Evolutionary conservation across 257 asterid genomes (phyloP).

Genomic region (Echites panduratus): DNA sequence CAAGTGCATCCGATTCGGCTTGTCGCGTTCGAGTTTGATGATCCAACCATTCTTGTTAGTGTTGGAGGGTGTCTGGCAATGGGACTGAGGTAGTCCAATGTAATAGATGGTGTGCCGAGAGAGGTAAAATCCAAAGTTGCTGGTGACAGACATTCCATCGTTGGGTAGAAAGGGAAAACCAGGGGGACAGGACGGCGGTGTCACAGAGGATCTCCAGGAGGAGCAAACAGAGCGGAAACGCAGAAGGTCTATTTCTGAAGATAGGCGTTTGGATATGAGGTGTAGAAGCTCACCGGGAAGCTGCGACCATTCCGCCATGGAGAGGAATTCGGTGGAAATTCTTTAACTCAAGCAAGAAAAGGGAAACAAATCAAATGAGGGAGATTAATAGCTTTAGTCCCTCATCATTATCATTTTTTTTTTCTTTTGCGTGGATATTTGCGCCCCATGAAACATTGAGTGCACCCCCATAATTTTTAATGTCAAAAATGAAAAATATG

Average conservation of each 20-base stretch:
- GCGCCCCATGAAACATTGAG: too few relatives aligned
- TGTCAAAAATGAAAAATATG: too few relatives aligned
- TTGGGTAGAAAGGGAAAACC: slow-evolving; percentile 82
- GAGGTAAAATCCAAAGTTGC: slow-evolving; percentile 68
- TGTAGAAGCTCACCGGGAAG: slow-evolving; percentile 70
- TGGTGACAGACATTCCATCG: slow-evolving; percentile 53
- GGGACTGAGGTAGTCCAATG: slow-evolving; percentile 30
- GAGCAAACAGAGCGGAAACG: slow-evolving; percentile 83
- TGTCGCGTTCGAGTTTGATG: slow-evolving; percentile 58
- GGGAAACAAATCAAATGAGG: too few relatives aligned
- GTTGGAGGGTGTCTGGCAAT: background rate
- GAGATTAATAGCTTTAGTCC: too few relatives aligned
- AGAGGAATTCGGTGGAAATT: background rate
- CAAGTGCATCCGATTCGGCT: slow-evolving; percentile 44
- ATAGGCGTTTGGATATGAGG: slow-evolving; percentile 44
- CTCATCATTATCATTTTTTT: too few relatives aligned
- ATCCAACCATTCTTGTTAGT: slow-evolving; percentile 29
- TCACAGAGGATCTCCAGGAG: slow-evolving; percentile 65
- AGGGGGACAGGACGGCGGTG: slow-evolving; percentile 28
- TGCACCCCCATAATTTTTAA: too few relatives aligned
- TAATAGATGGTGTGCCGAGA: slow-evolving; percentile 52
- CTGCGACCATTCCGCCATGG: slow-evolving; percentile 75
- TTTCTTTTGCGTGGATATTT: too few relatives aligned
- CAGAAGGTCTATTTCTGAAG: slow-evolving; percentile 53
- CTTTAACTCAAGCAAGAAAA: background rate